Evolutionary conservation across 495 filamentous ascomycete species (phyloP).

Genomic region (Penicillium diatomitis): DNA sequence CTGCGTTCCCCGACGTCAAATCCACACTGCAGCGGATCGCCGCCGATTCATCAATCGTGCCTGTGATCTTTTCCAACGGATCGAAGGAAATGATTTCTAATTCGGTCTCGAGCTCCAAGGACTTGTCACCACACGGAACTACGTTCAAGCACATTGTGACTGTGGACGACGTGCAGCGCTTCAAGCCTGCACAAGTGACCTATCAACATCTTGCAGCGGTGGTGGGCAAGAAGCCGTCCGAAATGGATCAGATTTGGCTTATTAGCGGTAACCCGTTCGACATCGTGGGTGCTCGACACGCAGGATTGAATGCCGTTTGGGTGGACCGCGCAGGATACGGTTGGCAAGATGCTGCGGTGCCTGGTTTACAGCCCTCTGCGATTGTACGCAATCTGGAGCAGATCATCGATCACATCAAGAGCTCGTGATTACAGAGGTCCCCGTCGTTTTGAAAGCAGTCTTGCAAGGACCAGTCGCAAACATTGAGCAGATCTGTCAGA

Average conservation of each 20-base stretch:
- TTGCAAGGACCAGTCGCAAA: neutral
- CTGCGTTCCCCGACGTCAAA: constrained; percentile 60
- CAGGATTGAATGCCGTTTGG: constrained; percentile 56
- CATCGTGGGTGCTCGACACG: constrained; percentile 39
- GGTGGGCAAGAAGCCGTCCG: constrained; percentile 36
- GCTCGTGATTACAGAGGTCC: neutral
- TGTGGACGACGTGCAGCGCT: constrained; percentile 50
- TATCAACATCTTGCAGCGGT: constrained; percentile 52
- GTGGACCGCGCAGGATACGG: constrained; percentile 48
- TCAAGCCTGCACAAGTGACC: constrained; percentile 59
- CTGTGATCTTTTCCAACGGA: constrained; percentile 73
- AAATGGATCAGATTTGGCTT: constrained; percentile 55
- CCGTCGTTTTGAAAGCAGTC: neutral
- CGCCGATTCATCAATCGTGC: constrained; percentile 27
- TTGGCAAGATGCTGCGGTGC: constrained; percentile 29
- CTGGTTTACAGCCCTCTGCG: constrained; percentile 19
- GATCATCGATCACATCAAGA: constrained; percentile 16
- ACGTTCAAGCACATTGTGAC: constrained; percentile 51
- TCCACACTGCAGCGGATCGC: constrained; percentile 39
- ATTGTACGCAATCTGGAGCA: constrained; percentile 24
- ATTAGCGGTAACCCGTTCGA: constrained; percentile 78
- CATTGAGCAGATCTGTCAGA: neutral
- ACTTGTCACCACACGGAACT: constrained; percentile 39
- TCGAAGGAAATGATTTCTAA: constrained; percentile 53
- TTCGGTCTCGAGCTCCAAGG: constrained; percentile 47